Evolutionary conservation across 768 basidiomycete species (phyloP), one percentile per base, ranked within the genome.

Genomic region (Punctularia strigosozonata): DNA sequence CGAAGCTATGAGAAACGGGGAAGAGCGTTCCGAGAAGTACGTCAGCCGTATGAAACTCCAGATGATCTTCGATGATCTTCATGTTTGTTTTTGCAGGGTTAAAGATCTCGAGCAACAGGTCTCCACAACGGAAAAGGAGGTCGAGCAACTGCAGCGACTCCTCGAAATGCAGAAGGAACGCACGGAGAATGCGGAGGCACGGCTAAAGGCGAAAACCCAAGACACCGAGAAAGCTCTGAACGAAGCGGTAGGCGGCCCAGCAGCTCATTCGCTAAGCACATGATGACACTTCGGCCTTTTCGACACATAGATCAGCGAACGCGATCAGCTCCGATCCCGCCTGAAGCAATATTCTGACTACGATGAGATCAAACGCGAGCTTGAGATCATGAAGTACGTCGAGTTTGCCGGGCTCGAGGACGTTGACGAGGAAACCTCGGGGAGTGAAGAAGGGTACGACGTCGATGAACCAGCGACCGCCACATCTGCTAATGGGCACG

Each of bases 381-480:
- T 99, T 21, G 91, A 91, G 53, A 98, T 99, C 46, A 87, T 98
- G 88, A 97, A 99, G 95, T 97, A 82, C 48, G 92, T 99, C 42
- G 94, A 98, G 54, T 98, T 98, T 53, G 80, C 86, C 5, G 88
- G 89, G 6, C 71, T 89, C 22, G 88, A 94, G 25, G 77, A 79
- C 25, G 77, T 84, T 37, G 73, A 71, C 14, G 77, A 75, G 17
- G 75, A n/a, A n/a, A n/a, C n/a, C n/a, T n/a, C n/a, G n/a, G n/a
- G n/a, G n/a, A n/a, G n/a, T n/a, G n/a, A n/a, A n/a, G n/a, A n/a
- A n/a, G n/a, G n/a, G n/a, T n/a, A n/a, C n/a, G n/a, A n/a, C n/a
- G n/a, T n/a, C n/a, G n/a, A n/a, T n/a, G n/a, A n/a, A n/a, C n/a
- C n/a, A n/a, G n/a, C n/a, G n/a, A n/a, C n/a, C n/a, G n/a, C n/a